phyloP scores from a whole-genome alignment of 768 basidiomycete species.

The Fistulinella prunicolor region DNA sequence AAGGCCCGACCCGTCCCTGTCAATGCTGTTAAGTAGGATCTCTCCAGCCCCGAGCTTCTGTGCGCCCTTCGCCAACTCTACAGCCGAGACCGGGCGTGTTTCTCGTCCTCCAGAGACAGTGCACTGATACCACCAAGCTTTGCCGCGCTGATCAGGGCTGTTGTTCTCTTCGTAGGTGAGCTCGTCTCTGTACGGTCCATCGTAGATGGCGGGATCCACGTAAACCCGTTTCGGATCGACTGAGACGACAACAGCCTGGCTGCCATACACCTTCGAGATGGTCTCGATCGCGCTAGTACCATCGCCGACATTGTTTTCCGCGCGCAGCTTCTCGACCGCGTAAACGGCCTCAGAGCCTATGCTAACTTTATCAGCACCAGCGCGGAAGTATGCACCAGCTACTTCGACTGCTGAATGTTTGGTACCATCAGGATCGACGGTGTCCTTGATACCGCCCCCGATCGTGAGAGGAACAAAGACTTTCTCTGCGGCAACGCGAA shows the following conservation, averaged over 20 bases:
- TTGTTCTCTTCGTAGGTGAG: slow-evolving; percentile 47
- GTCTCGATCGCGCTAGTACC: slow-evolving; percentile 89
- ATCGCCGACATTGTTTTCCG: slow-evolving; percentile 46
- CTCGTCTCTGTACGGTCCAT: slow-evolving; percentile 66
- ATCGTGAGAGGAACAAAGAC: slow-evolving; percentile 98
- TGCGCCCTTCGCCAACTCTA: slow-evolving; percentile 89
- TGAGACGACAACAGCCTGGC: slow-evolving; percentile 97
- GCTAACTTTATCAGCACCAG: slow-evolving; percentile 97
- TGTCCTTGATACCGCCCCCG: slow-evolving; percentile 97
- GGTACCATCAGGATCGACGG: slow-evolving; percentile 93
- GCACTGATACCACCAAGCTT: slow-evolving; percentile 99
- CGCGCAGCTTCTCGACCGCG: slow-evolving; percentile 81
- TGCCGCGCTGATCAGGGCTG: slow-evolving; percentile 55
- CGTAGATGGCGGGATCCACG: slow-evolving; percentile 61
- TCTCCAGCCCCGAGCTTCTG: slow-evolving; percentile 93
- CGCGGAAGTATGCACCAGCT: slow-evolving; percentile 93
- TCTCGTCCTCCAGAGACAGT: slow-evolving; percentile 94
- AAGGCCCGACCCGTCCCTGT: slow-evolving; percentile 88
- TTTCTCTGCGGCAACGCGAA: slow-evolving; percentile 81
- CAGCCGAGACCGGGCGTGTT: slow-evolving; percentile 75
- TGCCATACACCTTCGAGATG: slow-evolving; percentile 85
- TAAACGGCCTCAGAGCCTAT: slow-evolving; percentile 96
- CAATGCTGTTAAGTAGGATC: slow-evolving; percentile 92
- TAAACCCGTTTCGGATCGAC: slow-evolving; percentile 89
- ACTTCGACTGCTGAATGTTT: slow-evolving; percentile 85